Evolutionary conservation across 352 stramenopile genomes (phyloP).

Genomic region (Globisporangium okanoganense): DNA sequence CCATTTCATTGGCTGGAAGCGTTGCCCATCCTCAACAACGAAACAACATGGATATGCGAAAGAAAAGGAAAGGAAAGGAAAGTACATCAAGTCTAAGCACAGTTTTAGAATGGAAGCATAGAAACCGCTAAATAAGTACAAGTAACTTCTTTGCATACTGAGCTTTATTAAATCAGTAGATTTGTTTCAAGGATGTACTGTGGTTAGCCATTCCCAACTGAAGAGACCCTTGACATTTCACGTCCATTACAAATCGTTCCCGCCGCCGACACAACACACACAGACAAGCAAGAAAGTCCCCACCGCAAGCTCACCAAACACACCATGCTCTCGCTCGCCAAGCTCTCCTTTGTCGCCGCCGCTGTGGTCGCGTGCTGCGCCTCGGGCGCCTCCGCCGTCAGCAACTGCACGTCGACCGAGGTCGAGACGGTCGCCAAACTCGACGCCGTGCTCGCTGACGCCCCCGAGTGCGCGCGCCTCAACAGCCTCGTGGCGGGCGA

Average conservation of each 20-base stretch:
- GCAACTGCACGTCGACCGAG: constrained; percentile 14
- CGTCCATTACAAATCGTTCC: not conserved
- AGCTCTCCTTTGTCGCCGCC: not conserved
- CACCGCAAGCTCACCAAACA: not conserved
- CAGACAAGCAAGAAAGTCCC: not conserved
- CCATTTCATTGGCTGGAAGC: not conserved
- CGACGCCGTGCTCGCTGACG: constrained; percentile 9
- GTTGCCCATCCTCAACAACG: not conserved
- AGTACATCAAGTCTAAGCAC: not conserved
- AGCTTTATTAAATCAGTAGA: not conserved
- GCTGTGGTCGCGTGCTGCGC: not conserved
- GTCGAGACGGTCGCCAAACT: constrained; percentile 4
- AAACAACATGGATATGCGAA: no score
- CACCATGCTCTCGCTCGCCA: constrained; percentile 4
- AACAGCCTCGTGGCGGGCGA: constrained; percentile 14
- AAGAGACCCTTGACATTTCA: not conserved
- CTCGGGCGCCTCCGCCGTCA: not conserved
- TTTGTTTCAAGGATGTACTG: not conserved
- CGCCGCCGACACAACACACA: not conserved
- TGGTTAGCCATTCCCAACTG: not conserved
- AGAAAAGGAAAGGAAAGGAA: no score
- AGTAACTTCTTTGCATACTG: not conserved
- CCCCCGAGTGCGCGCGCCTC: constrained; percentile 11
- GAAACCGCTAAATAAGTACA: not conserved
- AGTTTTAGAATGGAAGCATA: not conserved